Evolutionary conservation across 768 basidiomycete species (phyloP).

Genomic region (Epithele typhae): DNA sequence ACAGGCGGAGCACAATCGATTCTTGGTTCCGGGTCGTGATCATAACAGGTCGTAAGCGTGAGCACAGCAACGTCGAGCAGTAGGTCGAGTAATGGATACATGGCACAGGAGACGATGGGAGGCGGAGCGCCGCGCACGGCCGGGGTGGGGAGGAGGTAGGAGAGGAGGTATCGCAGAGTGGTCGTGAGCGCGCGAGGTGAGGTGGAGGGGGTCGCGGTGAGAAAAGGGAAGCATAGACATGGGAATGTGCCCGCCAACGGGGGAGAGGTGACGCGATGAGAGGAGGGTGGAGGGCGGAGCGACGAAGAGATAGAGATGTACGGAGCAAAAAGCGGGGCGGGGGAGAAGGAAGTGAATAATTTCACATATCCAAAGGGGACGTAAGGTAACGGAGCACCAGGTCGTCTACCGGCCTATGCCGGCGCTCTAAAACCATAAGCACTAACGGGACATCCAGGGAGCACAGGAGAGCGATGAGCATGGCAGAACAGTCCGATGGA

Average conservation of each 20-base stretch:
- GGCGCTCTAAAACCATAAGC: slow-evolving; percentile 8
- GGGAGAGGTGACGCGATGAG: slow-evolving; percentile 3
- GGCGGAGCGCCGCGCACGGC: no score
- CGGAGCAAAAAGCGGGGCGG: not conserved
- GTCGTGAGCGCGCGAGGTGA: no score
- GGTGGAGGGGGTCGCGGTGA: not conserved
- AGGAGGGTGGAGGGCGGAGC: slow-evolving; percentile 1
- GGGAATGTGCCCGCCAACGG: not conserved
- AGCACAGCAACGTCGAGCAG: no score
- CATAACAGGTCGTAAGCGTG: slow-evolving; percentile 18
- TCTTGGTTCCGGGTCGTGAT: slow-evolving; percentile 10
- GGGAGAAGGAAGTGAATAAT: slow-evolving; percentile 9
- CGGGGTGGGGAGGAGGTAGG: not conserved
- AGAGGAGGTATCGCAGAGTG: slow-evolving; percentile 2
- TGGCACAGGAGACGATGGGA: not conserved
- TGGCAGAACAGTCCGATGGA: not conserved
- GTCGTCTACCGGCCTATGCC: slow-evolving; percentile 3
- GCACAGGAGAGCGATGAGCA: not conserved
- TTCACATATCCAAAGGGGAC: slow-evolving; percentile 6
- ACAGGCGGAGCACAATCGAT: not conserved
- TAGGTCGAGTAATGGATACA: slow-evolving; percentile 10
- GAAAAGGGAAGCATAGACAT: not conserved
- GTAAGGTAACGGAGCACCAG: not conserved
- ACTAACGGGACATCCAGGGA: not conserved
- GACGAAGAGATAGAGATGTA: not conserved